Evolutionary conservation across 371 early-diverging fungal genomes (phyloP), one percentile per base, ranked within the genome.

Genomic region (Blakeslea trispora): DNA sequence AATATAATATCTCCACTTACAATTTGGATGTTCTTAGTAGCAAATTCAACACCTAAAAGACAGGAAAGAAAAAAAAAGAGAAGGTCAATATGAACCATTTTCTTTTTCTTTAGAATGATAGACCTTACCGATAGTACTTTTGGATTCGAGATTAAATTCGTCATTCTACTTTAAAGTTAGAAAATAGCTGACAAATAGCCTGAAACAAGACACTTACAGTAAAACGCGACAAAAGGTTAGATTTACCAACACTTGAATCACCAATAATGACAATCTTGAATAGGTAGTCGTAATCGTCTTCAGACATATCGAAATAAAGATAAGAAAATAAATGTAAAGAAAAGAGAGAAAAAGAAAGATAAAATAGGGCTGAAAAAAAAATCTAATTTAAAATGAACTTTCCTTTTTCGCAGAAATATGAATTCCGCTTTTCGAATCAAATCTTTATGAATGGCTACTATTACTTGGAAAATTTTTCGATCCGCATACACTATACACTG

Each of bases 91-190:
- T 14, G 98, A 95, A 55, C 97, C 96, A n/a, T 97, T 92, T 71
- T 93, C 95, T 53, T 93, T 90, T 57, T 91, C 92, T 54, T 91
- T 69, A 69, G 86, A 88, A 79, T 94, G 96, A 13, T 17, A 28
- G 11, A 7, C 0, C 22, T 54, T 60, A 60, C 60, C 99, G 69
- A 99, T 99, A 57, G 99, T 99, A 32, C 99, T 96, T 74, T 98
- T 98, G 53, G 97, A 94, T 64, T 96, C 97, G 60, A 95, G 74
- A 75, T 91, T 93, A 82, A 99, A 99, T 73, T 96, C 96, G 78
- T 98, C 93, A 54, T 95, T 77, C 77, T 77, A 60, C 9, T 45
- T 23, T 40, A 7, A 40, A 40, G 13, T 31, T 17, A 42, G 32
- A 32, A 24, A 53, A 32, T 1, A 41, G 19, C 7, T 2, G 3